Evolutionary conservation across 306 rosid species (phyloP).

Genomic region (Ormosia emarginata): DNA sequence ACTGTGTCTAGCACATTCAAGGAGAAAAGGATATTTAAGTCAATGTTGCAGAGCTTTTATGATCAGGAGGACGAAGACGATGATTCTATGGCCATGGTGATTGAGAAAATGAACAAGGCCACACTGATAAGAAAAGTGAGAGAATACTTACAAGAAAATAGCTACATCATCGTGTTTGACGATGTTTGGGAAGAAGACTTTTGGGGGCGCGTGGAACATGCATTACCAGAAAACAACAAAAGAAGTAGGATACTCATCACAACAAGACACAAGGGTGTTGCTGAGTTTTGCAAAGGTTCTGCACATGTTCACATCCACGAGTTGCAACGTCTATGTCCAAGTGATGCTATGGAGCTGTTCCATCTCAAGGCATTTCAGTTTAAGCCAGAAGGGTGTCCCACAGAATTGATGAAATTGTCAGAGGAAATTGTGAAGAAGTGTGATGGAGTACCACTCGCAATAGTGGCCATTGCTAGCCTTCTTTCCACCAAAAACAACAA

Average conservation of each 20-base stretch:
- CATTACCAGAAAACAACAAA: neutral
- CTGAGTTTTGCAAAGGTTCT: neutral
- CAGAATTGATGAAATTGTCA: neutral
- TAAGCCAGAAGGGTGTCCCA: neutral
- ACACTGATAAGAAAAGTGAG: neutral
- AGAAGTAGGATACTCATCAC: neutral
- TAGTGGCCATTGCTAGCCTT: constrained; percentile 7
- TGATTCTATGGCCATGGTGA: neutral
- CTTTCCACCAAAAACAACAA: neutral
- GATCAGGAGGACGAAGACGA: neutral
- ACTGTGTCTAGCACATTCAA: neutral
- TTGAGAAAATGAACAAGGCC: neutral
- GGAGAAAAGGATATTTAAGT: neutral
- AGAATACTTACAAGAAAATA: neutral
- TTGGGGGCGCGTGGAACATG: neutral
- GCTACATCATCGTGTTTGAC: neutral
- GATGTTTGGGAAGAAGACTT: neutral
- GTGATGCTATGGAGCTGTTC: neutral
- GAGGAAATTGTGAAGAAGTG: neutral
- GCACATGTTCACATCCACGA: neutral
- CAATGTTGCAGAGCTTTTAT: neutral
- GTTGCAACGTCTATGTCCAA: neutral
- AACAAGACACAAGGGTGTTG: neutral
- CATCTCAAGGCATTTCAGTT: neutral
- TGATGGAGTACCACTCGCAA: constrained; percentile 18